Evolutionary conservation across 2,329 filamentous ascomycete genomes (phyloP), one percentile per base, ranked within the genome.

Genomic region (Hyphodiscus sp.): DNA sequence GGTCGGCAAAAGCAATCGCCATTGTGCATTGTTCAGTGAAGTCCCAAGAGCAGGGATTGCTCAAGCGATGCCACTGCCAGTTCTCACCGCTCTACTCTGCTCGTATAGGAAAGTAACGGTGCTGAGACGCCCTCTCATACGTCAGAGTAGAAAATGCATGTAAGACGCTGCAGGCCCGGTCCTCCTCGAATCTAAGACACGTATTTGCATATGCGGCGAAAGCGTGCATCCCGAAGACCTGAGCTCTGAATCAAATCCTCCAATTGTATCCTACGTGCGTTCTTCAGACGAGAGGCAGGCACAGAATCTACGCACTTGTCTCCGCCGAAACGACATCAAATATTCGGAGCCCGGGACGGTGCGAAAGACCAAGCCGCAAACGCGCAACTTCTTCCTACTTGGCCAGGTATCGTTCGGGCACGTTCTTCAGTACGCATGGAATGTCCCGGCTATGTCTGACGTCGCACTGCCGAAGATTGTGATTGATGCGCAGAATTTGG

Each of bases 401-500:
- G 38, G 50, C 45, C 41, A 20, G 13, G 30, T 43, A 13, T 26
- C 43, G 6, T 13, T 42, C 26, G 42, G 18, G 33, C 41, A 53
- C 19, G 45, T 33, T 33, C 49, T 20, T 45, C 41, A 50, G 42
- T 15, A 57, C 61, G 55, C 52, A 64, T 67, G 61, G 62, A 59
- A 53, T 29, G 46, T 41, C 49, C 41, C 42, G 52, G 58, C 53
- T 54, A 68, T 68, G 65, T 59, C 65, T 63, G 62, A 63, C 41
- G 50, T 54, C 49, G 55, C 53, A 19, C 52, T 67, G 53, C 66
- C 65, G 19, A 64, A 62, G 47, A 66, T 67, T 49, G 61, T 67
- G 51, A 67, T 58, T 48, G 61, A 65, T 54, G 54, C 57, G 46
- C 58, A 61, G 19, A 55, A 57, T 53, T 49, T 55, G 23, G 59